A percentile compares a stretch with the other conserved stretches of the same genome.
These are phyloP conservation scores for Aspergillus hortae DNA, from an alignment of 2,329 filamentous ascomycete genomes.

Conservation along the genomic window DNA sequence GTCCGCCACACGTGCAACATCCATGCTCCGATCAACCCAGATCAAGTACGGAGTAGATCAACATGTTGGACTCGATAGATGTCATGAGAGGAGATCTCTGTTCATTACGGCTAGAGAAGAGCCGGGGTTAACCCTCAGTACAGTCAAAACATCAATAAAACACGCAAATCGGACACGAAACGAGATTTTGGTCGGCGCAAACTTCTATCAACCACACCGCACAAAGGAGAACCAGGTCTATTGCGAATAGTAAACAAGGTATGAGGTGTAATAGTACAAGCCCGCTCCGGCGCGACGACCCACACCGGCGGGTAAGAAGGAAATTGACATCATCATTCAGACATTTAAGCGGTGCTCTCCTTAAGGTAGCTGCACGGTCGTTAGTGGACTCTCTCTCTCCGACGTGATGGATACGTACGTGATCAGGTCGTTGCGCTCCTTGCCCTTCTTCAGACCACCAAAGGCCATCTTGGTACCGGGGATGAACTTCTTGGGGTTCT, in stretches of 20 bases:
- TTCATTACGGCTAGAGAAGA: slow-evolving; percentile 19
- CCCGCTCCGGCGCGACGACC: slow-evolving; percentile 24
- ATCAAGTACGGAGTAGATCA: no score
- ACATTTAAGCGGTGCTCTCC: slow-evolving; percentile 34
- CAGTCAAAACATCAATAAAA: background rate
- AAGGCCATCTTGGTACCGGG: slow-evolving; percentile 99
- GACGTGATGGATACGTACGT: slow-evolving; percentile 59
- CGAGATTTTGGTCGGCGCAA: slow-evolving; percentile 10
- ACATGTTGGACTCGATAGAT: no score
- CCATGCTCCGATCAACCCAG: no score
- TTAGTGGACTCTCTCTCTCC: slow-evolving; percentile 11
- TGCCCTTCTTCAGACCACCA: slow-evolving; percentile 98
- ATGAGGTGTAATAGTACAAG: slow-evolving; percentile 38
- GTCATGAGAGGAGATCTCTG: slow-evolving; percentile 23
- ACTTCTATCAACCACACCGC: slow-evolving; percentile 23
- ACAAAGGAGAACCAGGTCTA: slow-evolving; percentile 27
- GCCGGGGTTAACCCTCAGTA: background rate
- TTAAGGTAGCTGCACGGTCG: slow-evolving; percentile 34
- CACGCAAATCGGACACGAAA: background rate
- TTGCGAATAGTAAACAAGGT: slow-evolving; percentile 29
- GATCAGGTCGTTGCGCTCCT: slow-evolving; percentile 99
- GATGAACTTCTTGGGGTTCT: slow-evolving; percentile 99
- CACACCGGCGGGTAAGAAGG: slow-evolving; percentile 18
- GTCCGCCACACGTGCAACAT: no score
- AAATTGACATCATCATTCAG: slow-evolving; percentile 13